These are phyloP conservation scores for Peronospora belbahrii DNA, from an alignment of 352 stramenopile genomes.

Conservation along the genomic window DNA sequence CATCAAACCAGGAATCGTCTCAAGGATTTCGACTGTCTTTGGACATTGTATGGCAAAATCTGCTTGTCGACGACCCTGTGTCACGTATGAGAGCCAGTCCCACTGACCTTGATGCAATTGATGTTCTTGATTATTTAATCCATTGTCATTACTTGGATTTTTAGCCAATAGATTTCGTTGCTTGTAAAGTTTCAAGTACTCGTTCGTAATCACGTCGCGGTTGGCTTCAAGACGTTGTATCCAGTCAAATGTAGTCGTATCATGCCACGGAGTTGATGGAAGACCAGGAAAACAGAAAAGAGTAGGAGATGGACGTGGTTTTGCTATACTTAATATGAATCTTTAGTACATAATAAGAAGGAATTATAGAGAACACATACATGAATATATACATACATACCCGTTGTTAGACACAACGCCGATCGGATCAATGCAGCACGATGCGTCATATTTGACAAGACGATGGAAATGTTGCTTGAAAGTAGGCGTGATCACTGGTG, in stretches of 20 bases:
- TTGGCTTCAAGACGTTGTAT: conserved; percentile 47
- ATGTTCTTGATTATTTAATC: conserved; percentile 66
- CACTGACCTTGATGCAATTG: conserved; percentile 81
- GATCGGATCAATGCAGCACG: conserved; percentile 62
- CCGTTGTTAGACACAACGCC: conserved; percentile 70
- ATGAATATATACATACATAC: conserved; percentile 15
- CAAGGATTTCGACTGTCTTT: conserved; percentile 58
- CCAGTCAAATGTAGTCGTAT: conserved; percentile 50
- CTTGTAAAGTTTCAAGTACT: conserved; percentile 48
- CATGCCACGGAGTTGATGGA: conserved; percentile 54
- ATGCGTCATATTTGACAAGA: conserved; percentile 22
- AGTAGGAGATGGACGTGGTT: conserved; percentile 66
- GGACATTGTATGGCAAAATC: conserved; percentile 62
- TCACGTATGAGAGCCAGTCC: conserved; percentile 91
- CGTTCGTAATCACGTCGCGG: conserved; percentile 44
- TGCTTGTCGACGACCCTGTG: conserved; percentile 52
- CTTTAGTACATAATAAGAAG: neutral
- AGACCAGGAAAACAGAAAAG: conserved; percentile 77
- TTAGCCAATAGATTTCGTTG: conserved; percentile 18
- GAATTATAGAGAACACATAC: neutral
- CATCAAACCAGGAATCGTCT: conserved; percentile 81
- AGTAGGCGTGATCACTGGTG: neutral
- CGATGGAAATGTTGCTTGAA: conserved; percentile 2
- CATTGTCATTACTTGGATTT: conserved; percentile 42
- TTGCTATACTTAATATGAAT: too few relatives aligned